Evolutionary conservation across 768 basidiomycete genomes (phyloP), one percentile per base, ranked within the genome.

Genomic region (Suillus tomentosus): DNA sequence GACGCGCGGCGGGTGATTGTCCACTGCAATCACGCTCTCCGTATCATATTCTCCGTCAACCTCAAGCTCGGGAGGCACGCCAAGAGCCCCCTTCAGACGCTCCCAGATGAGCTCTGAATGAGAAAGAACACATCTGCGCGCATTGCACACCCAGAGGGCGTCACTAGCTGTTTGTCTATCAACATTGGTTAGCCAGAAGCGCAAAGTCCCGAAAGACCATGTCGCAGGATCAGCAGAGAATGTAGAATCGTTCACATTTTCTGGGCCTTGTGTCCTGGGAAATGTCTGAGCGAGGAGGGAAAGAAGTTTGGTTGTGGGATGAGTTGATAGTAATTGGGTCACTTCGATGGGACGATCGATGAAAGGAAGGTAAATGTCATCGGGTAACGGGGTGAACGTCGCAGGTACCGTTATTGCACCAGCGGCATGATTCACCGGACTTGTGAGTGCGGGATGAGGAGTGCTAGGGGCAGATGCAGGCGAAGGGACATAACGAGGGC

Each of bases 71-170:
- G 89, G 89, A 11, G 95, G 94, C 5, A 95, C 89, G 5, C 95
- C 95, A 2, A 97, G 79, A 0, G 92, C 94, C 37, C 87, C 90
- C 70, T 95, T 95, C 70, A 96, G 79, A 63, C 94, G 85, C 74
- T 96, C 94, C 95, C 95, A 97, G 62, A 96, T 88, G 47, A 94
- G 85, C 70, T 96, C 94, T 15, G 88, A 90, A 67, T 88, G 89
- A 31, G 84, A 77, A 24, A 91, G 80, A 69, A 96, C 84, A 69
- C 93, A 94, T 62, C 81, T 83, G n/a, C 93, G 87, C 0, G 87
- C 85, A 11, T 84, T 84, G 70, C 82, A 80, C 54, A 89, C 85
- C 92, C 93, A 97, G 37, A 86, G 71, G 22, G 82, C 80, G 70
- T 97, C 95, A 3, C 87, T 80, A 0, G 82, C 87, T 39, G 86